phyloP scores from a whole-genome alignment of 2,329 filamentous ascomycete genomes.

The Ophiocordyceps camponoti-leonardi region DNA sequence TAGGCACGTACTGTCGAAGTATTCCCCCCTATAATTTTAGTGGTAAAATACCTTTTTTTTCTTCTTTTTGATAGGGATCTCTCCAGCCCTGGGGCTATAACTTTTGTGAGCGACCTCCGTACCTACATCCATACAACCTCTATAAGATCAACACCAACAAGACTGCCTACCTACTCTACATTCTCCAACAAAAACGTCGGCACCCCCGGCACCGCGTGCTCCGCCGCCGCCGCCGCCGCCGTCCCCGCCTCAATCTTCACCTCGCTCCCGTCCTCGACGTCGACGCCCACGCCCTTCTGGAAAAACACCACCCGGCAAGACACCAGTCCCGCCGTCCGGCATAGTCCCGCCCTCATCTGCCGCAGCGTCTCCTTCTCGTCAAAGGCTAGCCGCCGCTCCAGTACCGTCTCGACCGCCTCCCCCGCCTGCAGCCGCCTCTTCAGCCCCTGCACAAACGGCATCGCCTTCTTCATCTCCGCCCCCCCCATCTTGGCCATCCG shows the following conservation, averaged over 20 bases:
- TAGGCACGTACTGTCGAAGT: no score
- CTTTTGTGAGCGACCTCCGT: no score
- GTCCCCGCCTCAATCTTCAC: slow-evolving; percentile 35
- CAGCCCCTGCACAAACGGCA: slow-evolving; percentile 83
- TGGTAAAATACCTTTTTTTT: no score
- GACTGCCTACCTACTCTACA: slow-evolving; percentile 19
- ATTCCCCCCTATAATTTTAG: no score
- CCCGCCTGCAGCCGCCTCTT: slow-evolving; percentile 69
- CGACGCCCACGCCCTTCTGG: slow-evolving; percentile 42
- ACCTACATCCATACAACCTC: no score
- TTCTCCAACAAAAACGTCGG: slow-evolving; percentile 81
- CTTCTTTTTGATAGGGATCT: no score
- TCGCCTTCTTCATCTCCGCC: slow-evolving; percentile 96
- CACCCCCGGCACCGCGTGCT: slow-evolving; percentile 62
- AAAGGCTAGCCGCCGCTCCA: slow-evolving; percentile 74
- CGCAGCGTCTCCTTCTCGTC: slow-evolving; percentile 61
- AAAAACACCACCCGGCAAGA: slow-evolving; percentile 57
- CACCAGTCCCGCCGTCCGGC: slow-evolving; percentile 53
- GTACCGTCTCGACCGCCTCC: slow-evolving; percentile 48
- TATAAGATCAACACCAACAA: no score
- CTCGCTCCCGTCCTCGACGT: slow-evolving; percentile 33
- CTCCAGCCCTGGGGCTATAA: no score
- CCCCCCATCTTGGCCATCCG: slow-evolving; percentile 64
- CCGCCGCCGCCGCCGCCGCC: slow-evolving; percentile 28
- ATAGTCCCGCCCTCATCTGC: slow-evolving; percentile 66